Conservation (phyloP, 2,329 filamentous ascomycete genomes). For the Cryphonectria naterciae region DNA sequence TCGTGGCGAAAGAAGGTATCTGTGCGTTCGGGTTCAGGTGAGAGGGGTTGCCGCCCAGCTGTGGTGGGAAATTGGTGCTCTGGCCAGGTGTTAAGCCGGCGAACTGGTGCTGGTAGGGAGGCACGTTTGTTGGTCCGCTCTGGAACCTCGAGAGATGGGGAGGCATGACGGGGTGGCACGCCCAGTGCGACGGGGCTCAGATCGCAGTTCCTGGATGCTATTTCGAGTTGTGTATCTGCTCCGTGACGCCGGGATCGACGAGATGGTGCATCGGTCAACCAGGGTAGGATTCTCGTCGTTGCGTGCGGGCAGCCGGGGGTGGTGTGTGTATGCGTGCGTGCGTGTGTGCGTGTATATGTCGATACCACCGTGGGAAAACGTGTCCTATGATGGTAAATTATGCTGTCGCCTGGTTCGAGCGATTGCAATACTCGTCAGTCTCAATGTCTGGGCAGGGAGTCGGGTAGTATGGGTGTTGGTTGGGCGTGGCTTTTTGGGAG, state of each 20-base stretch:
- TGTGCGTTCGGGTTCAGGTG: conserved; percentile 73
- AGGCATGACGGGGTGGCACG: conserved; percentile 43
- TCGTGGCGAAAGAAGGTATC: conserved; percentile 69
- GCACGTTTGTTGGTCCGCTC: conserved; percentile 49
- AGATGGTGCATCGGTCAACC: conserved; percentile 27
- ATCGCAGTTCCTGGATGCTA: conserved; percentile 23
- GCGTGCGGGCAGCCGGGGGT: not conserved
- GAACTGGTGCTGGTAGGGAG: conserved; percentile 56
- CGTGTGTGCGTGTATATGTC: not conserved
- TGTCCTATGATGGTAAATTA: not conserved
- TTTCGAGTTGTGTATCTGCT: conserved; percentile 29
- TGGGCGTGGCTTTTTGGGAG: not conserved
- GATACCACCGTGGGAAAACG: not conserved
- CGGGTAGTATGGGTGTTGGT: not conserved
- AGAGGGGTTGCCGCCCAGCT: conserved; percentile 67
- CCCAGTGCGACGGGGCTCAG: conserved; percentile 25
- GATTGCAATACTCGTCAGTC: conserved; percentile 1
- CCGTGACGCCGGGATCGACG: conserved; percentile 15
- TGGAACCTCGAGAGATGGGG: conserved; percentile 51
- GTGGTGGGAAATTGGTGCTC: conserved; percentile 50
- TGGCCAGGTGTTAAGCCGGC: conserved; percentile 58
- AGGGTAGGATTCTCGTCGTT: conserved; percentile 17
- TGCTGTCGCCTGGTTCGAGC: conserved; percentile 1
- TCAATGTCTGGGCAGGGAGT: not conserved
- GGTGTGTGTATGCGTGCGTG: not conserved